Percentiles rank a stretch among this genome's conserved stretches.
phyloP scores from a whole-genome alignment of 2,329 filamentous ascomycete species.

The Echinosphaeria canescens region DNA sequence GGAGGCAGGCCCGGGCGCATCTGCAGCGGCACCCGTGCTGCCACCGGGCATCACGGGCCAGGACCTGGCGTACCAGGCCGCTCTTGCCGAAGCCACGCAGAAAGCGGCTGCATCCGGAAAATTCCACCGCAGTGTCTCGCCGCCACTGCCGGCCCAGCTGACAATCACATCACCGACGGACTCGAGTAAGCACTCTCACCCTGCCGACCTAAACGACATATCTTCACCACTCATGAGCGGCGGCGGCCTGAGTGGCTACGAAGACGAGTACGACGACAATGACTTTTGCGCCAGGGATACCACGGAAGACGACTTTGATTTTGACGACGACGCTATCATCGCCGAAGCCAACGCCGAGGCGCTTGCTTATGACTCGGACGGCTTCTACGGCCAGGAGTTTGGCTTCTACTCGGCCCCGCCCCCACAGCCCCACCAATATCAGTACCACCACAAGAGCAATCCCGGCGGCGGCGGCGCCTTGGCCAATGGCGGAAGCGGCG shows the following conservation, averaged over 20 bases:
- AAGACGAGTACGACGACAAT: constrained; percentile 23
- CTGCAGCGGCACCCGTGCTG: not conserved
- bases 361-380: constrained; percentile 77
- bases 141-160: constrained; percentile 12
- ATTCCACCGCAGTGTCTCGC: constrained; percentile 39
- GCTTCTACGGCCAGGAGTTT: constrained; percentile 92
- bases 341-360: constrained; percentile 89
- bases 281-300: constrained; percentile 19
- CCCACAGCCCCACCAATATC: constrained; percentile 15
- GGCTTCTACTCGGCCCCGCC: constrained; percentile 64
- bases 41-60: constrained; percentile 1
- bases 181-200: constrained; percentile 6
- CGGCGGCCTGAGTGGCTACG: constrained; percentile 1
- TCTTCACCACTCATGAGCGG: too few species aligned
- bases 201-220: constrained; percentile 3
- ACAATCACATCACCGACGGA: constrained; percentile 13
- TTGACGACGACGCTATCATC: constrained; percentile 79
- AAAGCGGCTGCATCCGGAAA: constrained; percentile 56
- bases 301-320: constrained; percentile 37
- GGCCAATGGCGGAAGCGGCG: too few species aligned
- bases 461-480: too few species aligned
- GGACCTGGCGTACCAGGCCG: constrained; percentile 50
- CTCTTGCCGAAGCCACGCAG: constrained; percentile 62
- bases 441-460: constrained; percentile 21
- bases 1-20: too few species aligned